Evolutionary conservation across 768 basidiomycete genomes (phyloP).

Genomic region (Rossbeevera mucosa): DNA sequence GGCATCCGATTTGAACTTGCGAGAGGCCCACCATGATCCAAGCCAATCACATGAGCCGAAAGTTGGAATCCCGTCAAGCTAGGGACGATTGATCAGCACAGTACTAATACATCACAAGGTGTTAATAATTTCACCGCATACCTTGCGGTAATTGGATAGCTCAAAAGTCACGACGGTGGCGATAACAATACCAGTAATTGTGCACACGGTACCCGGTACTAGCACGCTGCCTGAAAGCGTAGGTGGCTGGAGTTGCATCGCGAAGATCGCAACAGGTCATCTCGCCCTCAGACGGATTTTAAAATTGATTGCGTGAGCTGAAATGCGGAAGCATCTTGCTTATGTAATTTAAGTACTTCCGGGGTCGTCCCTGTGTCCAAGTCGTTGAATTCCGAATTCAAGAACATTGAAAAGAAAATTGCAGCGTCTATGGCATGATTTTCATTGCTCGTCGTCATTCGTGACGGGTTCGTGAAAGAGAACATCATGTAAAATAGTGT

Average conservation of each 20-base stretch:
- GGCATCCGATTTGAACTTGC: conserved; percentile 9
- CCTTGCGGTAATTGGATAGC: conserved; percentile 3
- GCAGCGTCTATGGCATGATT: neutral
- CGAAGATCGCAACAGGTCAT: too few species aligned
- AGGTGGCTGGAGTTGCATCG: neutral
- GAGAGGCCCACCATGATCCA: too few species aligned
- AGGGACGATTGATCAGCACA: neutral
- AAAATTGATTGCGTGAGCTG: too few species aligned
- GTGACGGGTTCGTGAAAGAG: conserved; percentile 1
- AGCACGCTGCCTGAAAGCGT: conserved; percentile 3
- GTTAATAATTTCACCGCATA: neutral
- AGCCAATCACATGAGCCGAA: conserved; percentile 19
- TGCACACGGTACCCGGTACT: conserved; percentile 2
- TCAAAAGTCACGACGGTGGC: conserved; percentile 4
- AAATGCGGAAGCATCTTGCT: too few species aligned
- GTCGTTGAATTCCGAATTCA: too few species aligned
- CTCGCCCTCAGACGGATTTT: too few species aligned
- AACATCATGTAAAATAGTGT: conserved; percentile 17
- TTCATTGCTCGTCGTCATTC: conserved; percentile 1
- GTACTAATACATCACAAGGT: too few species aligned
- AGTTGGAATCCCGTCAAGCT: conserved; percentile 32
- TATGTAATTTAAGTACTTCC: too few species aligned
- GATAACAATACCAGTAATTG: conserved; percentile 5
- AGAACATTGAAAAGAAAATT: too few species aligned
- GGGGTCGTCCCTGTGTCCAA: too few species aligned